A percentile compares a stretch with the other conserved stretches of the same genome.
phyloP scores from a whole-genome alignment of 192 early-diverging fungal species.

The Mortierella antarctica region DNA sequence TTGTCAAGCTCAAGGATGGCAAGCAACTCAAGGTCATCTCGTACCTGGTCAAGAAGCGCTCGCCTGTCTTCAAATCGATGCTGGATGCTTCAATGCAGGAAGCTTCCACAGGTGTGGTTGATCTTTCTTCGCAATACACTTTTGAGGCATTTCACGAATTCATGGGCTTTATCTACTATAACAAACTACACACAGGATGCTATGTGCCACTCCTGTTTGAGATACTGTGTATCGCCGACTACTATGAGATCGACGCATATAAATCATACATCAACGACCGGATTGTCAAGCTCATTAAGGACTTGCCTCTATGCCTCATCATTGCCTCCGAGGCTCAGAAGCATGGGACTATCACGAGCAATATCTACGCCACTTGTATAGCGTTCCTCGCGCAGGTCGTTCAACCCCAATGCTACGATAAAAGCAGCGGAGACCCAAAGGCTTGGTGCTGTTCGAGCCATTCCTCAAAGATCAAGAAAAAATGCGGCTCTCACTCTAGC shows the following conservation, averaged over 20 bases:
- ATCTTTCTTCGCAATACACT: constrained; percentile 6
- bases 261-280: constrained; percentile 2
- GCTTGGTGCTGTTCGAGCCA: constrained; percentile 6
- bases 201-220: constrained; percentile 14
- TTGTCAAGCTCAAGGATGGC: constrained; percentile 22
- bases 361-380: constrained; percentile 3
- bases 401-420: neutral
- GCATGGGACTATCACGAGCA: constrained; percentile 7
- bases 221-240: constrained; percentile 13
- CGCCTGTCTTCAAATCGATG: constrained; percentile 14
- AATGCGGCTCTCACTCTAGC: neutral
- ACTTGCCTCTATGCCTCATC: constrained; percentile 6
- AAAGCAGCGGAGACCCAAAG: neutral
- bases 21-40: constrained; percentile 16
- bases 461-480: neutral
- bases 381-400: neutral
- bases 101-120: constrained; percentile 13
- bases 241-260: constrained; percentile 4
- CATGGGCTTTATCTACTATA: constrained; percentile 21
- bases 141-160: constrained; percentile 12
- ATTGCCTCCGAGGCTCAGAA: constrained; percentile 18
- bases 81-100: constrained; percentile 11
- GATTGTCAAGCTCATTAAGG: constrained; percentile 4
- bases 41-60: constrained; percentile 18
- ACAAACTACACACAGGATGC: constrained; percentile 7